Evolutionary conservation across 2,329 filamentous ascomycete genomes (phyloP), one percentile per base, ranked within the genome.

Genomic region (Emmonsia crescens): DNA sequence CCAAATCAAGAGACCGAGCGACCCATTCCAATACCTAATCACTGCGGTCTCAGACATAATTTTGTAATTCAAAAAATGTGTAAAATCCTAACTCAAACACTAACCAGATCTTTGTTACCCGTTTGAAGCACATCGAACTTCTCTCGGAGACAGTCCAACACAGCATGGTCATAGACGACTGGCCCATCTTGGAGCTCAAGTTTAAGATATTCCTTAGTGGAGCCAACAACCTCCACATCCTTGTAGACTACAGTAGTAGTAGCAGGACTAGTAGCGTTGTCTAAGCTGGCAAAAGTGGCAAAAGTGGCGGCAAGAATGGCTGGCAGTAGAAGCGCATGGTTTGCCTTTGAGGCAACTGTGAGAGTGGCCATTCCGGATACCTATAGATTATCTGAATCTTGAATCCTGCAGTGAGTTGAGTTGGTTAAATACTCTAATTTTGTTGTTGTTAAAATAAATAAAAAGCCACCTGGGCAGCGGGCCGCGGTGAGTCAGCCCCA

Each of bases 1-100:
- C 78, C 61, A 85, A 75, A 21, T 76, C 74, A 80, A 46, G 76
- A 74, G 64, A 85, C 73, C 84, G 84, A 85, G 68, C 85, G 80
- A 61, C 80, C 71, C 67, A 78, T 74, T 74, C 74, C 59, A 21
- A 58, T 19, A 46, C 42, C 51, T 57, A 57, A 24, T 38, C 21
- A 24, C 16, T 16, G 46, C 42, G 19, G 19, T 44, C 42, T 44
- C 42, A 42, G 38, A 2, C 38, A 42, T 19, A n/a, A n/a, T n/a
- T n/a, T n/a, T n/a, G n/a, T n/a, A n/a, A n/a, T n/a, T n/a, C n/a
- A n/a, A n/a, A n/a, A n/a, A n/a, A n/a, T n/a, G n/a, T n/a, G n/a
- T n/a, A n/a, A n/a, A n/a, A n/a, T n/a, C n/a, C n/a, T n/a, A n/a
- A n/a, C n/a, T n/a, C n/a, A n/a, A n/a, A n/a, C n/a, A 59, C 71